Percentiles rank a stretch among this genome's conserved stretches.
Conservation (phyloP, 495 filamentous ascomycete species). For the Penicillium robsamsonii region DNA sequence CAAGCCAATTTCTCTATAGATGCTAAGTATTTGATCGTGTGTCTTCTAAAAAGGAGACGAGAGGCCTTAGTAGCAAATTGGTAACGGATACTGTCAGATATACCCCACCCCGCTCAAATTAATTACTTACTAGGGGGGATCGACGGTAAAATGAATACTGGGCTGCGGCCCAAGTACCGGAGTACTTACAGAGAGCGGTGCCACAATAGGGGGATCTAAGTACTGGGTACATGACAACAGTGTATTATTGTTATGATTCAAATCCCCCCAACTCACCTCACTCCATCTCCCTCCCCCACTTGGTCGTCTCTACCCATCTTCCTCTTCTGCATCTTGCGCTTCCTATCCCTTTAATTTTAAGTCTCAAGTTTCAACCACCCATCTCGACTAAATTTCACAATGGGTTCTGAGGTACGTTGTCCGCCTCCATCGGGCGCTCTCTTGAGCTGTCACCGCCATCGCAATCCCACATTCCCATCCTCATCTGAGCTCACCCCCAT, state of each 20-base stretch:
- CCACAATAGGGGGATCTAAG: conserved; percentile 7
- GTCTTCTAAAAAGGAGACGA: not conserved
- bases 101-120: conserved; percentile 12
- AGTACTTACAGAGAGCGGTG: conserved; percentile 12
- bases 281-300: conserved; percentile 28
- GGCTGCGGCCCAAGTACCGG: conserved; percentile 8
- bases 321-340: conserved; percentile 27
- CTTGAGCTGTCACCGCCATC: conserved; percentile 34
- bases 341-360: conserved; percentile 16
- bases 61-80: too few relatives aligned
- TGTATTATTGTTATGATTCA: conserved; percentile 30
- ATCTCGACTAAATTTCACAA: conserved; percentile 26
- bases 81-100: conserved; percentile 8
- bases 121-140: conserved; percentile 8
- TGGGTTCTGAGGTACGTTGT: conserved; percentile 52
- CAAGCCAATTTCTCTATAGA: not conserved
- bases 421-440: conserved; percentile 42
- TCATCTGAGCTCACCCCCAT: conserved; percentile 22
- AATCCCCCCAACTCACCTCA: conserved; percentile 24
- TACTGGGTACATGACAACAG: conserved; percentile 16
- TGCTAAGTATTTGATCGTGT: not conserved
- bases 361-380: conserved; percentile 12
- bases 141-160: conserved; percentile 19
- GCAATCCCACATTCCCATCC: conserved; percentile 30
- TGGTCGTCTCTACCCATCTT: conserved; percentile 29